Base-by-base conservation (phyloP, 2,329 filamentous ascomycete species). In the Epichloe glyceriae region DNA sequence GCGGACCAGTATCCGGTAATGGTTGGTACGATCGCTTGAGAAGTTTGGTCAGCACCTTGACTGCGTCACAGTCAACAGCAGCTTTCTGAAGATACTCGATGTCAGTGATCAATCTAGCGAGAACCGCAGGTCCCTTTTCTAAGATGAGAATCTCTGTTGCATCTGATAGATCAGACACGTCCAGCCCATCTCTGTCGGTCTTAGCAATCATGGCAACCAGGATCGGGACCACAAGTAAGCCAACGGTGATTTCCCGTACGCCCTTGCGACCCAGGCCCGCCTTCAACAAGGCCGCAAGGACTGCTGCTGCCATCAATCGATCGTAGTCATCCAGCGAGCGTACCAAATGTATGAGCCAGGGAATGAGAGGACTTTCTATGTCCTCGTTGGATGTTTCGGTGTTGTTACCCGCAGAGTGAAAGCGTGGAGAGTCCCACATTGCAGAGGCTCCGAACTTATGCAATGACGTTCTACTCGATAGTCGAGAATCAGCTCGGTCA, bases 61-160 rank as follows among this genome's bases (percentile, higher is more conserved):
- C 67, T 1, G 70, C 74, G 26, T 70, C 66, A 51, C 73, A 74
- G 53, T 96, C 87, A 42, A 83, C 84, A 0, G 89, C 88, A 38
- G 88, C 83, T 59, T 83, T 86, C 66, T 97, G 91, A 49, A 97
- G 73, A 52, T 79, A 76, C 53, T 85, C 80, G 62, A 83, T 88
- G 60, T 93, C 87, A 26, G 82, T 80, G 17, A 95, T 81, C 39
- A 97, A 73, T 44, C 83, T 80, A 15, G 88, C 87, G 50, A 97
- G 73, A 11, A 94, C 78, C 1, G 80, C 76, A 7, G 90, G 87
- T 2, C 86, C 82, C 54, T 80, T 79, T 63, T 91, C 86, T 50
- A 82, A 73, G 12, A 88, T 73, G 8, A 55, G 58, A 17, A 61
- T 60, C 46, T 63, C 61, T 14, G 50, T 55, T 40, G 65, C 60